Percentiles rank a stretch among this genome's conserved stretches.
Evolutionary conservation across 2,329 filamentous ascomycete species (phyloP).

Genomic region (Clonostachys rhizophaga): DNA sequence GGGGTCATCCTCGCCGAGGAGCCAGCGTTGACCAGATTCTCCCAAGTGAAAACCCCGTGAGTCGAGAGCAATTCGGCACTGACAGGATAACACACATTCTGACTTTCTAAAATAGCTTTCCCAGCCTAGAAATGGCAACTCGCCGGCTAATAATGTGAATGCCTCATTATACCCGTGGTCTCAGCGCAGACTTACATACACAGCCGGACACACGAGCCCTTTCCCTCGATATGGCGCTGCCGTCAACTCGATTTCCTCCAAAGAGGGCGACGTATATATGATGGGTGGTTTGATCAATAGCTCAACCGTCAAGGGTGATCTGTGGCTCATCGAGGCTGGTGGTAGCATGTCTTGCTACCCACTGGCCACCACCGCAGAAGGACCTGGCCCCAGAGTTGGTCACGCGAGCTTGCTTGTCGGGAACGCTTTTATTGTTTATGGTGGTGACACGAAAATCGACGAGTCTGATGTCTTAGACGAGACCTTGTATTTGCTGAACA

Average conservation of each 20-base stretch:
- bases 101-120: conserved; percentile 33
- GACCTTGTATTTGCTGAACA: conserved; percentile 94
- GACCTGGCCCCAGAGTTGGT: conserved; percentile 89
- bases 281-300: conserved; percentile 97
- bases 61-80: conserved; percentile 9
- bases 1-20: conserved; percentile 53
- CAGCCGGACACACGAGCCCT: conserved; percentile 74
- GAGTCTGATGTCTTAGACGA: conserved; percentile 90
- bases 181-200: conserved; percentile 81
- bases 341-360: conserved; percentile 87
- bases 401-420: conserved; percentile 92
- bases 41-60: conserved; percentile 32
- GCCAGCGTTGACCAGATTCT: conserved; percentile 44
- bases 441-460: conserved; percentile 95
- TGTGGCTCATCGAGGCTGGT: conserved; percentile 96
- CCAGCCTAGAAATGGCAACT: conserved; percentile 36
- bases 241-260: conserved; percentile 86
- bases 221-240: conserved; percentile 97
- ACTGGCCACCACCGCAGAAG: conserved; percentile 85
- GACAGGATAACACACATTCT: neutral
- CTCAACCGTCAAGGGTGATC: conserved; percentile 90
- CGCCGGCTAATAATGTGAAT: conserved; percentile 43
- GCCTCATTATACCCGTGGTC: conserved; percentile 94
- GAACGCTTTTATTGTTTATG: conserved; percentile 98
- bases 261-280: conserved; percentile 95